Evolutionary conservation across 176 grass and related monocot genomes (phyloP).

Genomic region (Oryza rufipogon): DNA sequence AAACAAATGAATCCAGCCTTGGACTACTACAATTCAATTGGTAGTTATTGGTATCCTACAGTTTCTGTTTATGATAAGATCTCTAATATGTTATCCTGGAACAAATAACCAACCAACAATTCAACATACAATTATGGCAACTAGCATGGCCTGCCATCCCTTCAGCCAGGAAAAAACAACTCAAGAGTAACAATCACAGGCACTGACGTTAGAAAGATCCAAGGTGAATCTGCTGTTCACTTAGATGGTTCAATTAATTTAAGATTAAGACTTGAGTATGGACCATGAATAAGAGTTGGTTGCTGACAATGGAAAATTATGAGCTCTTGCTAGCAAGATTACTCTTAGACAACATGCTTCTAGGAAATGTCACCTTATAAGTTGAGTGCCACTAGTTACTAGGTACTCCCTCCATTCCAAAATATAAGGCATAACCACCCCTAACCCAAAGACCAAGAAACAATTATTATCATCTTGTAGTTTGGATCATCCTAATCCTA

Average conservation of each 20-base stretch:
- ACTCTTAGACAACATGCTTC: neutral
- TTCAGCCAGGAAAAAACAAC: neutral
- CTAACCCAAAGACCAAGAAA: too few species aligned
- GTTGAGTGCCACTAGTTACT: neutral
- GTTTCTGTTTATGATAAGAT: slow-evolving; percentile 8
- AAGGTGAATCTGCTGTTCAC: neutral
- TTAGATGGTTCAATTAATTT: neutral
- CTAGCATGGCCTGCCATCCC: neutral
- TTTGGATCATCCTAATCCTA: too few species aligned
- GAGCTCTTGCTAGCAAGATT: neutral
- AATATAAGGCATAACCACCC: too few species aligned
- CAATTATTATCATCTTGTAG: too few species aligned
- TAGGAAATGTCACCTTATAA: neutral
- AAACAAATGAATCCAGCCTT: slow-evolving; percentile 10
- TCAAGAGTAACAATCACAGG: neutral
- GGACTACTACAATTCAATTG: neutral
- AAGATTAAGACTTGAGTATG: slow-evolving; percentile 9
- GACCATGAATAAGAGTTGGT: neutral
- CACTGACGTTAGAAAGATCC: neutral
- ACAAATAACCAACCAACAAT: slow-evolving; percentile 3
- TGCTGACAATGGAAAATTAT: slow-evolving; percentile 9
- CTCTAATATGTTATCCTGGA: neutral
- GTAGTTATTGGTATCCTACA: neutral
- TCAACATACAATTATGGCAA: neutral
- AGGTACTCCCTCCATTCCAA: neutral